phyloP scores from a whole-genome alignment of 306 rosid species.

The Abrus precatorius region DNA sequence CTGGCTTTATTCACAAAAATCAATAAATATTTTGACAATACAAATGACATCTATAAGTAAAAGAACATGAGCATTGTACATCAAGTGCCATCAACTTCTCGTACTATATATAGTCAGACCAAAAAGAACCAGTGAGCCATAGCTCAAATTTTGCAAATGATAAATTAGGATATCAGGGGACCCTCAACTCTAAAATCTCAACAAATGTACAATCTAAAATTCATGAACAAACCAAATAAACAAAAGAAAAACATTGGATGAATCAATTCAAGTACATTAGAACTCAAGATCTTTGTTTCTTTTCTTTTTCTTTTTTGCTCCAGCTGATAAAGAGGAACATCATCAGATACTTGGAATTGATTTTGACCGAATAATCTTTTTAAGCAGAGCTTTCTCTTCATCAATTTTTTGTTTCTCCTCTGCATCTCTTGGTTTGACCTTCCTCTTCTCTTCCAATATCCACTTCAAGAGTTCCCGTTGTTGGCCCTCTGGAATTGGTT shows the following conservation, averaged over 20 bases:
- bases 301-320: not conserved
- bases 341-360: slow-evolving; percentile 70
- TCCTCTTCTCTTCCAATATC: slow-evolving; percentile 95
- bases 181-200: slow-evolving; percentile 24
- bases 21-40: slow-evolving; percentile 25
- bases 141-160: slow-evolving; percentile 37
- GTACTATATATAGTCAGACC: not conserved
- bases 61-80: slow-evolving; percentile 23
- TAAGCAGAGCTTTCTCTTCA: slow-evolving; percentile 92
- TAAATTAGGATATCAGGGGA: slow-evolving; percentile 39
- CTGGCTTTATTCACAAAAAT: slow-evolving; percentile 30
- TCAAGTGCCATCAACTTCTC: slow-evolving; percentile 31
- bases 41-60: slow-evolving; percentile 11
- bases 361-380: slow-evolving; percentile 78
- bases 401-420: slow-evolving; percentile 81
- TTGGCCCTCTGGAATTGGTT: slow-evolving; percentile 79
- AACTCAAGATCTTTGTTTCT: not conserved
- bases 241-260: slow-evolving; percentile 30
- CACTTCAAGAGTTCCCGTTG: slow-evolving; percentile 86
- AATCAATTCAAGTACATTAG: slow-evolving; percentile 23
- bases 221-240: slow-evolving; percentile 42
- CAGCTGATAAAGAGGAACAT: slow-evolving; percentile 22
- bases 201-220: slow-evolving; percentile 46
- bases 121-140: slow-evolving; percentile 23
- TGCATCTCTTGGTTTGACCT: slow-evolving; percentile 72